Base-by-base conservation (phyloP, 495 filamentous ascomycete genomes). In the Penicillium soppii region DNA sequence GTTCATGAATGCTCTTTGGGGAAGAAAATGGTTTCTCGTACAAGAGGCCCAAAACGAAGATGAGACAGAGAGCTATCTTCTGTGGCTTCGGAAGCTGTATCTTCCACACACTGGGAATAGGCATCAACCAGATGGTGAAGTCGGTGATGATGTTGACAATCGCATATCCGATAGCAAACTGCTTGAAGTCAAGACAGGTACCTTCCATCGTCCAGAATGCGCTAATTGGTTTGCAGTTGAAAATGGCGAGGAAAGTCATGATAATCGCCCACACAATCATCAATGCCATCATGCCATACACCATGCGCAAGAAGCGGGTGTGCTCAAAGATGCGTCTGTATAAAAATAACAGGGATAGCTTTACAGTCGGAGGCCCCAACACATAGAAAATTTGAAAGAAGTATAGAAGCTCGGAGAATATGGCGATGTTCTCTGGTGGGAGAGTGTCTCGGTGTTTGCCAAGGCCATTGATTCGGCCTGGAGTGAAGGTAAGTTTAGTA, bases 41-140 rank as follows among this genome's bases (percentile, higher is more conserved):
- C 72, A 66, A 67, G 26, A 64, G 52, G 10, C 70, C 72, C 6
- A 74, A 53, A 4, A 62, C 50, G 42, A 76, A 76, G 21, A 74
- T 61, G 13, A 57, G 50, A n/a, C 57, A 60, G 19, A 76, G 43
- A 7, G 61, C 68, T 9, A 76, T 17, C 37, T 64, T 69, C 42
- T 70, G 63, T 29, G 56, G 57, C 10, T 39, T 21, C 6, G 63
- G 67, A 12, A 72, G 52, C 38, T 74, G 65, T 7, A 76, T 36
- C n/a, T 57, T 55, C 54, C 59, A 59, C 29, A 74, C 63, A 19
- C 56, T 54, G 1, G 70, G 72, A 41, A 73, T 61, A n/a, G 72
- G 69, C 53, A 76, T 62, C 10, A 66, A 17, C 20, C 73, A 55
- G 25, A 75, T 67, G n/a, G 70, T 27, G 0, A 73, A 17, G 51